Conservation (phyloP, 768 basidiomycete genomes). For the Rhodosporidiobolus sp. region DNA sequence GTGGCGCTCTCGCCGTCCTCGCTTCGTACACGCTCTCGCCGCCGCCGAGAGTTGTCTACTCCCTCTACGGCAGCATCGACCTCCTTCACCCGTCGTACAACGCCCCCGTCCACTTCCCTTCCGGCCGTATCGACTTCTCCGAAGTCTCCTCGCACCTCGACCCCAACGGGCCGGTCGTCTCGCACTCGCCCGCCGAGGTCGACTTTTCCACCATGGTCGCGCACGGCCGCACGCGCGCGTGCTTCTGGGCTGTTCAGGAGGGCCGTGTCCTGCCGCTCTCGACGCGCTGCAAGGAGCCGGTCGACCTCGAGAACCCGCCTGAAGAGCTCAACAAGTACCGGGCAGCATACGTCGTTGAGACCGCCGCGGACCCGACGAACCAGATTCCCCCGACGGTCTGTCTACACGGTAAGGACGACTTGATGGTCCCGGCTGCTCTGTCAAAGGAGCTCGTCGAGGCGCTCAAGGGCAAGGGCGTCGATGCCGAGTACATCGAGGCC, state of each 20-base stretch:
- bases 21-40: slow-evolving; percentile 25
- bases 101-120: slow-evolving; percentile 28
- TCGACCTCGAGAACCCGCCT: slow-evolving; percentile 2
- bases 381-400: slow-evolving; percentile 27
- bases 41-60: slow-evolving; percentile 13
- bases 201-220: slow-evolving; percentile 31
- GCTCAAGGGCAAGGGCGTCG: slow-evolving; percentile 12
- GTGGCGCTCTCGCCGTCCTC: slow-evolving; percentile 26
- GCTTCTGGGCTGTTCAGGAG: slow-evolving; percentile 37
- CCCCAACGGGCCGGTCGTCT: slow-evolving; percentile 26
- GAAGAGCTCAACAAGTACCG: slow-evolving; percentile 7
- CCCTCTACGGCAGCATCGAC: slow-evolving; percentile 29
- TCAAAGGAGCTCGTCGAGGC: slow-evolving; percentile 7
- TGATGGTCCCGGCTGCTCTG: slow-evolving; percentile 31
- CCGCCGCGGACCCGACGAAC: background rate
- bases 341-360: background rate
- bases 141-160: slow-evolving; percentile 20
- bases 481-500: slow-evolving; percentile 12
- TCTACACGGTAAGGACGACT: slow-evolving; percentile 25
- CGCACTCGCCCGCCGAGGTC: slow-evolving; percentile 31
- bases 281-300: background rate
- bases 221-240: slow-evolving; percentile 17
- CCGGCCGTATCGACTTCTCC: slow-evolving; percentile 14
- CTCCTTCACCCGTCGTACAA: slow-evolving; percentile 32
- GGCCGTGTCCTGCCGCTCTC: slow-evolving; percentile 12